A percentile compares a stretch with the other conserved stretches of the same genome.
phyloP scores from a whole-genome alignment of 768 basidiomycete species.

The Lactarius quietus region DNA sequence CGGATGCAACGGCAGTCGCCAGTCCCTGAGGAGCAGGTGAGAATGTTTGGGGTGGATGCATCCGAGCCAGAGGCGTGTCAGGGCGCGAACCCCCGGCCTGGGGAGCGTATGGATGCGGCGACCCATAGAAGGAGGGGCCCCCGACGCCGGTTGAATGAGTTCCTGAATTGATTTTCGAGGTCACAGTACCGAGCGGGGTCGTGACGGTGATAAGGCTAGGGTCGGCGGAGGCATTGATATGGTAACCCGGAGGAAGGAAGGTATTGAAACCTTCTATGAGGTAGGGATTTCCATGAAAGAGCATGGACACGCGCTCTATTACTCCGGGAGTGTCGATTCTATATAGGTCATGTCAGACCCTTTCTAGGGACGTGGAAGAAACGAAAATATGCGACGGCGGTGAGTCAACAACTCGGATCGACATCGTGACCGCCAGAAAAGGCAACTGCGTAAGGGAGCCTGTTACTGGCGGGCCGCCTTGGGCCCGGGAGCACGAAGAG shows the following conservation, averaged over 20 bases:
- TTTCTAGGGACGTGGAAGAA: constrained; percentile 16
- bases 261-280: constrained; percentile 99
- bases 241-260: constrained; percentile 90
- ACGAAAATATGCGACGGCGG: constrained; percentile 16
- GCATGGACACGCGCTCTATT: constrained; percentile 88
- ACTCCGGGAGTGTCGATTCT: constrained; percentile 98
- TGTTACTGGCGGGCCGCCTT: constrained; percentile 6
- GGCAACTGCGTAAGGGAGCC: constrained; percentile 7
- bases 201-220: constrained; percentile 78
- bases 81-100: constrained; percentile 33
- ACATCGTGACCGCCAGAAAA: constrained; percentile 6
- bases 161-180: constrained; percentile 52
- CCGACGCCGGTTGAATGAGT: constrained; percentile 32
- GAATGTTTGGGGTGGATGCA: constrained; percentile 41
- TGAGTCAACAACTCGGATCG: constrained; percentile 14
- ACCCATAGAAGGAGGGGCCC: constrained; percentile 32
- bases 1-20: constrained; percentile 23
- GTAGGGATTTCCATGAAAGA: constrained; percentile 85
- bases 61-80: constrained; percentile 32
- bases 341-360: constrained; percentile 25
- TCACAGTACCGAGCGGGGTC: constrained; percentile 69
- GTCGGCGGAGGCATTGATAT: constrained; percentile 81
- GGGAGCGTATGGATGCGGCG: constrained; percentile 36
- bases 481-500: background rate
- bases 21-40: constrained; percentile 36